Conservation (phyloP, 768 basidiomycete genomes). For the Xanthoconium purpureum region DNA sequence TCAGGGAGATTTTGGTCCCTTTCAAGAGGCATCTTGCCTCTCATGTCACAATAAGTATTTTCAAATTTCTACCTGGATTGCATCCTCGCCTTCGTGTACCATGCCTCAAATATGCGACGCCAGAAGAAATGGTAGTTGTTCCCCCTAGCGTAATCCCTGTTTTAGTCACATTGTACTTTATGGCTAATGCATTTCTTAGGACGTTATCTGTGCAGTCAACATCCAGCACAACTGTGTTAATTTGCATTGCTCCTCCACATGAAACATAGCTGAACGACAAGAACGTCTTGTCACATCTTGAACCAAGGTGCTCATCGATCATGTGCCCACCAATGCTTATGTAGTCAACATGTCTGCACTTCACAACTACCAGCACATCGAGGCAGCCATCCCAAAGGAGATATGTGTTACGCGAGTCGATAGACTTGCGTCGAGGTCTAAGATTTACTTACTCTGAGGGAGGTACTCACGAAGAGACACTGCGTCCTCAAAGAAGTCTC, state of each 20-base stretch:
- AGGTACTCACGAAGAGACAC: too few species aligned
- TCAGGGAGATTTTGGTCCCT: slow-evolving; percentile 2
- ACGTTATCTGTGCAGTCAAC: neutral
- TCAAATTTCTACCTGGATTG: neutral
- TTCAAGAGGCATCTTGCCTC: neutral
- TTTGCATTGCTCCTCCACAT: neutral
- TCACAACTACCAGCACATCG: neutral
- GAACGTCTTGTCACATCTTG: neutral
- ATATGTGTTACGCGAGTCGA: too few species aligned
- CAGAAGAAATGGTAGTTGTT: neutral
- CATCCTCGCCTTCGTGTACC: neutral
- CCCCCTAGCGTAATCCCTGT: neutral
- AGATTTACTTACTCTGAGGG: too few species aligned
- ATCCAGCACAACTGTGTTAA: neutral
- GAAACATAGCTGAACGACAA: neutral
- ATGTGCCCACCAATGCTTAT: neutral
- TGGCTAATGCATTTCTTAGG: neutral
- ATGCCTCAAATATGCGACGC: neutral
- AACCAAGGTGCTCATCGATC: neutral
- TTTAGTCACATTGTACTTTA: too few species aligned
- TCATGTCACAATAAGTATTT: neutral
- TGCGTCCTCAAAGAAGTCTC: too few species aligned
- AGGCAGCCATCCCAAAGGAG: neutral
- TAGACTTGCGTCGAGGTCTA: too few species aligned
- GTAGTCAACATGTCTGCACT: neutral